Base-by-base conservation (phyloP, 73 alveolate genomes). In the Paramecium tetraurelia region DNA sequence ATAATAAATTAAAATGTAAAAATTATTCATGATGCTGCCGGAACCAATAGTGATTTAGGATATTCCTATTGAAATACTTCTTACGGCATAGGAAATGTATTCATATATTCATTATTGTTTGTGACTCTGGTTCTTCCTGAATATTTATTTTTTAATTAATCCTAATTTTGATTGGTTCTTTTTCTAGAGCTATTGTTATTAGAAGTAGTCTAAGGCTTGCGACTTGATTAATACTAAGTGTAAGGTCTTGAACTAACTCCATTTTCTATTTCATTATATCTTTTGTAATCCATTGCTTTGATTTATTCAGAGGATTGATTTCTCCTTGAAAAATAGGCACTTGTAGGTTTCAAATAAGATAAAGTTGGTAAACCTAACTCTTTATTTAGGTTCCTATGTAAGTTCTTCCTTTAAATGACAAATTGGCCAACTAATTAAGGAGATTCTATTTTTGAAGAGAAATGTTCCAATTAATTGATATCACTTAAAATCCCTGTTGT, bases 261-360 rank as follows among this genome's bases (percentile, higher is more conserved):
- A 80, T 80, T 41, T 48, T 40, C 90, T 21, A 80, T 80, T 48
- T 80, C 90, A 43, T 80, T n/a, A 80, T 80, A 80, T 80, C 90
- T 21, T 48, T 80, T 80, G 21, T 80, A 80, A 80, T 80, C 90
- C 72, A 80, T 31, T 1, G 90, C 90, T 24, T 80, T 80, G 2
- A 80, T 80, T 46, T 80, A 48, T 48, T 80, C 90, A 22, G 90
- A 80, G 0, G 90, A 80, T 48, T 80, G 46, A 80, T 80, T 80
- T 24, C 90, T 80, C 20, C 90, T 40, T 18, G 76, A 43, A 80
- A 43, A 80, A 24, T 80, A 80, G 4, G 90, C 90, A 80, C 90
- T 80, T 43, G 90, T 80, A 11, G 90, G 90, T 48, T 80, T 80
- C 29, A 80, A 80, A 80, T 80, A 80, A 43, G 90, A 80, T 40